A percentile compares a stretch with the other conserved stretches of the same genome.
Evolutionary conservation across 2,329 filamentous ascomycete genomes (phyloP).

Genomic region (Claviceps sp.): DNA sequence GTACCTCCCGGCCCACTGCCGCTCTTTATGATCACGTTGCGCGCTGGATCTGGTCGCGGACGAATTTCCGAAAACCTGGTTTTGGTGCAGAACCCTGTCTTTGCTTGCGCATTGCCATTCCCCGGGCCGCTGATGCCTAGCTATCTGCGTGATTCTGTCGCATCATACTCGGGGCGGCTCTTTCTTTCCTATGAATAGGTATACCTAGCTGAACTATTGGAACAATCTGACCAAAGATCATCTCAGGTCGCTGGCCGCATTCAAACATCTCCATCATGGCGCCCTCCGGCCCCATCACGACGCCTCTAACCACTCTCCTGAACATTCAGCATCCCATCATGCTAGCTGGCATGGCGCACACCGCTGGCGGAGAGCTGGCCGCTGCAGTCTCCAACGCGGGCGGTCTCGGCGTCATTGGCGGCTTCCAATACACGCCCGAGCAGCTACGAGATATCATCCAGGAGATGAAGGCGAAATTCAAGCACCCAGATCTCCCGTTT

Average conservation of each 20-base stretch:
- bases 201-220: too few species aligned
- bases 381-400: slow-evolving; percentile 83
- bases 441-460: slow-evolving; percentile 71
- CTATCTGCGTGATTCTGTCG: too few species aligned
- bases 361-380: slow-evolving; percentile 63
- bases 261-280: slow-evolving; percentile 20
- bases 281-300: slow-evolving; percentile 46
- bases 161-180: too few species aligned
- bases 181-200: too few species aligned
- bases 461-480: slow-evolving; percentile 68
- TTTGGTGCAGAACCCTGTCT: too few species aligned
- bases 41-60: too few species aligned
- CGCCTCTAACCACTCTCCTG: slow-evolving; percentile 65
- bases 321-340: slow-evolving; percentile 80
- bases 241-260: neutral
- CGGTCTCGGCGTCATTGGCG: slow-evolving; percentile 64
- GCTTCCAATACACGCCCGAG: slow-evolving; percentile 56
- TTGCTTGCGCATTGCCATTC: too few species aligned
- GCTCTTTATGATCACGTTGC: too few species aligned
- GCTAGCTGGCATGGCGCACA: slow-evolving; percentile 87
- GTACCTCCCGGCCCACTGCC: neutral
- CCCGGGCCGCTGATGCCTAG: too few species aligned
- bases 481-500: slow-evolving; percentile 59
- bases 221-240: neutral
- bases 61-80: too few species aligned